These are phyloP conservation scores for Osmozyma mogii DNA, from an alignment of 805 yeast genomes.

Conservation along the genomic window DNA sequence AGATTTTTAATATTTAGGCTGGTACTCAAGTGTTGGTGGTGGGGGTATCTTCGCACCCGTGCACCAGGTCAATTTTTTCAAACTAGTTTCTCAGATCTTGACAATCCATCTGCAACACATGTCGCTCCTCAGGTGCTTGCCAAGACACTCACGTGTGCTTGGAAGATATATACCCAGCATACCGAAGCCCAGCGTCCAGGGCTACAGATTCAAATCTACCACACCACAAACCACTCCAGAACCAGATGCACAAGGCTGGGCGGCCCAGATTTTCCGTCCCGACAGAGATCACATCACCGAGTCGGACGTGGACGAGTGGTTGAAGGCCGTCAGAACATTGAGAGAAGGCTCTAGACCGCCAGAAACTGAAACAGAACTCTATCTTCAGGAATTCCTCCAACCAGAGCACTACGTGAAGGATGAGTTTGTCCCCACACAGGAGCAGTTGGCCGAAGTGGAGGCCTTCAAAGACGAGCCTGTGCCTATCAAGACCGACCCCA, in stretches of 20 bases:
- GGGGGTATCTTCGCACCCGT: too few species aligned
- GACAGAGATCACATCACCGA: slow-evolving; percentile 31
- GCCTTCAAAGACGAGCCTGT: slow-evolving; percentile 42
- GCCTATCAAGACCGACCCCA: slow-evolving; percentile 61
- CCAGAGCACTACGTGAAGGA: slow-evolving; percentile 25
- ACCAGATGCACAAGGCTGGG: too few species aligned
- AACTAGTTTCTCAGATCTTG: too few species aligned
- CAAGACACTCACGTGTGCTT: too few species aligned
- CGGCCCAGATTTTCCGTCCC: slow-evolving; percentile 32
- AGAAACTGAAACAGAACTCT: slow-evolving; percentile 28
- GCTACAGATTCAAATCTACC: slow-evolving; percentile 7
- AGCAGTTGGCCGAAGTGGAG: slow-evolving; percentile 54
- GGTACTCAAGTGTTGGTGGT: too few species aligned
- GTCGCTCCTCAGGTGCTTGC: too few species aligned
- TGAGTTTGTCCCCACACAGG: slow-evolving; percentile 51
- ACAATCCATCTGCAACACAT: too few species aligned
- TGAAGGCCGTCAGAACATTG: slow-evolving; percentile 34
- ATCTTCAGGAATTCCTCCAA: slow-evolving; percentile 30
- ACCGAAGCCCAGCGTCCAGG: too few species aligned
- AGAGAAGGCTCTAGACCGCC: slow-evolving; percentile 25
- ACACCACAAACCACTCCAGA: slow-evolving; percentile 4
- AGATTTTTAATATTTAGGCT: too few species aligned
- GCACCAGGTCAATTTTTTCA: too few species aligned
- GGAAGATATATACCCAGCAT: too few species aligned
- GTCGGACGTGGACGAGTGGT: slow-evolving; percentile 40